Percentiles rank a stretch among this genome's conserved stretches.
Evolutionary conservation across 2,329 filamentous ascomycete genomes (phyloP).

Genomic region (Phaeosphaeriaceae sp.): DNA sequence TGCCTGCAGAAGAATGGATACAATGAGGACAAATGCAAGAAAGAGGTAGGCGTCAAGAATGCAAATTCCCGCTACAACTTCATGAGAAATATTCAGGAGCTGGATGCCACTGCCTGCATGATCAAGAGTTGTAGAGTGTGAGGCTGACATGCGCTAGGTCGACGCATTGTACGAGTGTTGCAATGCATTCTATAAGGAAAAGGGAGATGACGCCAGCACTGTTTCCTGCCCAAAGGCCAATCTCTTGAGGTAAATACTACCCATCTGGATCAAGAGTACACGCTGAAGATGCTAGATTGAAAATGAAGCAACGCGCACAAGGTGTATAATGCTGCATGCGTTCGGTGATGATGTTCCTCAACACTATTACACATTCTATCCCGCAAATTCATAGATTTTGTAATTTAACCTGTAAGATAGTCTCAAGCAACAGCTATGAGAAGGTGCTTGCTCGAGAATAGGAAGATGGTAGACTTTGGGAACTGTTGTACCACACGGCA

Average conservation of each 20-base stretch:
- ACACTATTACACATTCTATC: background rate
- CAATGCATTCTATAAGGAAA: constrained; percentile 80
- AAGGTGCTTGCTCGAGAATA: background rate
- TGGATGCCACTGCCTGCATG: background rate
- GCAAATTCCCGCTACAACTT: background rate
- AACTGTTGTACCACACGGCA: background rate
- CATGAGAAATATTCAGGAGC: background rate
- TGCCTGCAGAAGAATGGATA: constrained; percentile 86
- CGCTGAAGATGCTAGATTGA: constrained; percentile 60
- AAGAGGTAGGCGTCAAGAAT: constrained; percentile 47
- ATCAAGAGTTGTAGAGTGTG: background rate
- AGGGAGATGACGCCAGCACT: constrained; percentile 77
- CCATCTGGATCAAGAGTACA: background rate
- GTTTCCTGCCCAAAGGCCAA: constrained; percentile 85
- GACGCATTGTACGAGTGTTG: constrained; percentile 94
- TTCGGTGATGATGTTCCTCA: background rate
- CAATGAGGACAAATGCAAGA: constrained; percentile 83
- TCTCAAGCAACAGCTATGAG: background rate
- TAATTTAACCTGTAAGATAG: background rate
- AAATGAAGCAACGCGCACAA: constrained; percentile 77
- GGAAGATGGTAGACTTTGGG: background rate
- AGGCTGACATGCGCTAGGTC: constrained; percentile 59
- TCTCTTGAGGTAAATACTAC: constrained; percentile 64
- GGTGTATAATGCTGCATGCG: constrained; percentile 21
- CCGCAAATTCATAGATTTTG: background rate